Conservation (phyloP, 148 eudicot species). For the Rhododendron griersonianum region DNA sequence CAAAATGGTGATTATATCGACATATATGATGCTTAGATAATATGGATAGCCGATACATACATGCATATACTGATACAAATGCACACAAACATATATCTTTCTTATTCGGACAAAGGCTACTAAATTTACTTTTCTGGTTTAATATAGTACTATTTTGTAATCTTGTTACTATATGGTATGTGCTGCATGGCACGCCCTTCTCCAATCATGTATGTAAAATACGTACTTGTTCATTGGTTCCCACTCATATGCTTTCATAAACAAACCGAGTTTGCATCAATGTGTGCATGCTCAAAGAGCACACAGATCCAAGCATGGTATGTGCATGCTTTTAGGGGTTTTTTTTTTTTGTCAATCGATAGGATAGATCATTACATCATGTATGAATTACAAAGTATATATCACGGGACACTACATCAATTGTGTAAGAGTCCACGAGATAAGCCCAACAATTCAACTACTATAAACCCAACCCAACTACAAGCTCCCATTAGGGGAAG, state of each 20-base stretch:
- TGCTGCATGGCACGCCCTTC: neutral
- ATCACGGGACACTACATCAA: no score
- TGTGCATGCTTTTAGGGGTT: neutral
- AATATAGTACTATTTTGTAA: neutral
- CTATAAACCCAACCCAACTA: no score
- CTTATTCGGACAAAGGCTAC: neutral
- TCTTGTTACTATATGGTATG: neutral
- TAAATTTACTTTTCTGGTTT: neutral
- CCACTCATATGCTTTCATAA: neutral
- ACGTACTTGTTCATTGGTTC: neutral
- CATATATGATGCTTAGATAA: neutral
- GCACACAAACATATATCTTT: neutral
- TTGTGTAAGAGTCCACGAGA: no score
- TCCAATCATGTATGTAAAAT: neutral
- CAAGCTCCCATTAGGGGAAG: no score
- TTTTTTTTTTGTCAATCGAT: no score
- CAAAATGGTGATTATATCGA: neutral
- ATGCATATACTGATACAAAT: neutral
- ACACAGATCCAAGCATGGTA: neutral
- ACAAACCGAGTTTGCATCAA: neutral
- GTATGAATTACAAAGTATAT: no score
- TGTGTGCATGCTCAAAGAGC: neutral
- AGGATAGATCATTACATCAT: no score
- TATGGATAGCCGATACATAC: neutral
- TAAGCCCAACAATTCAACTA: no score